These are phyloP conservation scores for Hymenotorrendiella dingleyae DNA, from an alignment of 2,329 filamentous ascomycete species.

Conservation along the genomic window DNA sequence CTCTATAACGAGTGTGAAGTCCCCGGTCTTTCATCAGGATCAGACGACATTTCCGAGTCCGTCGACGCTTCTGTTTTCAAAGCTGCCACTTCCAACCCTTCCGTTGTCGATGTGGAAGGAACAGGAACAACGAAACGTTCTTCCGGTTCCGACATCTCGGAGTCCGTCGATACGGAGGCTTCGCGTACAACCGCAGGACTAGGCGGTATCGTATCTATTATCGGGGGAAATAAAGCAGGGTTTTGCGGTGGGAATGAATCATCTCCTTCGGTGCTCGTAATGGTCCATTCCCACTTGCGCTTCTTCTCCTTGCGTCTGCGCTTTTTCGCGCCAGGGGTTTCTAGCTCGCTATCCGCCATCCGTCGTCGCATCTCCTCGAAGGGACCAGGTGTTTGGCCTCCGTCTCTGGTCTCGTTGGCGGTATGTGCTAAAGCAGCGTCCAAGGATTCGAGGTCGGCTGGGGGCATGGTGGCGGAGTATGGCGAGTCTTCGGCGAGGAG, in stretches of 20 bases:
- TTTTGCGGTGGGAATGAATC: constrained; percentile 28
- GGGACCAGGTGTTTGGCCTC: constrained; percentile 56
- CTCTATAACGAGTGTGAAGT: too few species aligned
- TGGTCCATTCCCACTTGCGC: constrained; percentile 61
- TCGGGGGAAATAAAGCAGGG: constrained; percentile 28
- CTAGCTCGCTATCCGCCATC: constrained; percentile 40
- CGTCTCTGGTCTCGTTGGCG: constrained; percentile 50
- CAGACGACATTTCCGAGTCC: constrained; percentile 18
- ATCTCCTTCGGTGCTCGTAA: constrained; percentile 37
- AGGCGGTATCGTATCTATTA: constrained; percentile 4
- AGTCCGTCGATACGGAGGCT: constrained; percentile 10
- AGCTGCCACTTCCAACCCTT: not conserved
- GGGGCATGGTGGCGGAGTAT: constrained; percentile 21
- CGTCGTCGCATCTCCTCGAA: constrained; percentile 58
- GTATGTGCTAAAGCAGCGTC: constrained; percentile 47
- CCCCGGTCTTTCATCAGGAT: constrained; percentile 3
- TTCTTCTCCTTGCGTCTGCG: constrained; percentile 52
- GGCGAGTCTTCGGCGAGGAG: constrained; percentile 49
- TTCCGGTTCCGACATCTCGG: constrained; percentile 16
- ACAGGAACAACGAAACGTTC: constrained; percentile 11
- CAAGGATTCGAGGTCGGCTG: constrained; percentile 35
- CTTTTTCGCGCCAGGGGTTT: constrained; percentile 36
- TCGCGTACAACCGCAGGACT: constrained; percentile 12
- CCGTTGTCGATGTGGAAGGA: not conserved
- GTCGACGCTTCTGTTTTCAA: constrained; percentile 2